Evolutionary conservation across 2,329 filamentous ascomycete genomes (phyloP), one percentile per base, ranked within the genome.

Genomic region (Acephala macrosclerotiorum): DNA sequence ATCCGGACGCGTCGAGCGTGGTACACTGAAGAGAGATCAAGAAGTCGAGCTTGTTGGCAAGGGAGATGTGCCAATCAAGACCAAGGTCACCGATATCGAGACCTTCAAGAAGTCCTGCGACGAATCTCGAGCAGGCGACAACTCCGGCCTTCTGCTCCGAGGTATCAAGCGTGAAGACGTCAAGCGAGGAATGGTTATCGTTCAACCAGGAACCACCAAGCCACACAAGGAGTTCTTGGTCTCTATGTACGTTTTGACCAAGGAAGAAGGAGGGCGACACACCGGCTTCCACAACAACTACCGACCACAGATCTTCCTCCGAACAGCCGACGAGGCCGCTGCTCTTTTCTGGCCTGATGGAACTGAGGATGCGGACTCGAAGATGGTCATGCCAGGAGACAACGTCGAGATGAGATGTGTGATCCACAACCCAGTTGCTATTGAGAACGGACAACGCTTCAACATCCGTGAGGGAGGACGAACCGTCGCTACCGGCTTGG

Each of bases 101-200:
- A 99, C 95, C 72, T 99, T 99, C 88, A 97, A 98, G 88, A 99
- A 99, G 89, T 96, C 94, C 58, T 98, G 96, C 82, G 94, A 97
- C 66, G 93, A 97, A 83, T 97, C 95, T 66, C 89, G 92, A 75
- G 96, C 96, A 68, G 96, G 96, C 80, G 96, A 99, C 83, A 99
- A 98, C 89, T 97, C 96, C 29, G 96, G 96, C 78, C 91, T 99
- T 42, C 89, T 99, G 62, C 91, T 99, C 80, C 93, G 96, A 83
- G 95, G 96, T 86, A 83, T 99, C 78, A 94, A 94, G 83, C 94
- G 96, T 77, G 96, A 99, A 84, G 96, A 99, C 76, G 87, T 99
- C 76, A 87, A 84, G 76, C 93, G 96, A 80, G 96, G 96, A 78
- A 98, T 99, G 96, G 93, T 98, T 74, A 85, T 98, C 76, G 89